Base-by-base conservation (phyloP, 371 early-diverging fungal genomes). In the Lichtheimia corymbifera region DNA sequence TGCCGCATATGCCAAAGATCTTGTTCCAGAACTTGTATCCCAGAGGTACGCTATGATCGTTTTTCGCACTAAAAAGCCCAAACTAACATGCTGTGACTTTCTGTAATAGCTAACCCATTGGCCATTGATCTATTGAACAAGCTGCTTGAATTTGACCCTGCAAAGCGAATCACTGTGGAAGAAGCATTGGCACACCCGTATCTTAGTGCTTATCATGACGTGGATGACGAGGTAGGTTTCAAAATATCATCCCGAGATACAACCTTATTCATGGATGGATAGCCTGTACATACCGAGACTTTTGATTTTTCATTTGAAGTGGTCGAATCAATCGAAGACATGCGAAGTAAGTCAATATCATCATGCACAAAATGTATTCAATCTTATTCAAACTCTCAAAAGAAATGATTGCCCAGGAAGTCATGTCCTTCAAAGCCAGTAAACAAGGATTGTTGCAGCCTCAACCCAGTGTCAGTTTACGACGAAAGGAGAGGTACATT, bases 221-320 rank as follows among this genome's bases (percentile, higher is more conserved):
- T 79, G 61, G 86, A 91, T 51, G 93, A 92, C 60, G 91, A 91
- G 77, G 83, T 84, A 70, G 57, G 12, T 43, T 35, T 35, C 11
- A 35, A 35, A 9, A 35, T 35, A 11, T 35, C 35, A 35, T 35
- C 9, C 0, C 11, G 9, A 11, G 35, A 35, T 35, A 0, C 0
- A 35, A 35, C 9, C 35, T 35, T 6, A 35, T 11, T 35, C 35
- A 35, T 35, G 35, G 35, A 35, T 60, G 24, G 35, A n/a, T 63
- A 84, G 80, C 88, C 91, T 1, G 70, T 78, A 22, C 90, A 91
- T 67, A 77, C 80, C 4, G 77, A 77, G 25, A 58, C 77, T 14
- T 97, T 96, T 84, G 96, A 96, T 72, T 96, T 97, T 76, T 89
- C 93, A 2, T 97, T 97, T 73, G 97, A 97, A 73, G 76, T 83